phyloP scores from a whole-genome alignment of 495 filamentous ascomycete species.

The Penicillium desertorum region DNA sequence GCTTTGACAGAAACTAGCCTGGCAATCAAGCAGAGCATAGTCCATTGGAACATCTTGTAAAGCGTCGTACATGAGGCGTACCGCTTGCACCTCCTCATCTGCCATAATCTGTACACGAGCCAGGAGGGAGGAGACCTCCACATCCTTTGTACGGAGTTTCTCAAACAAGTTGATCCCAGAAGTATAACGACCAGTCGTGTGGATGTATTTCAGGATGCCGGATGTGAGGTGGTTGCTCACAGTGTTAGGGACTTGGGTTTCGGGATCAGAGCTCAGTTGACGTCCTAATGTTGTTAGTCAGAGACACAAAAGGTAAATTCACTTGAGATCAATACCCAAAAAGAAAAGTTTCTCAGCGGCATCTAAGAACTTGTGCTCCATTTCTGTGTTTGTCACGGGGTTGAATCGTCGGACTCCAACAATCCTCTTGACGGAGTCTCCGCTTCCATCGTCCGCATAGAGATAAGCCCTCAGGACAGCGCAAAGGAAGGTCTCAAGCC shows the following conservation, averaged over 20 bases:
- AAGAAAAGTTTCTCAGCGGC: slow-evolving; percentile 95
- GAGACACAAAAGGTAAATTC: not conserved
- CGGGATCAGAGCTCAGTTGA: slow-evolving; percentile 93
- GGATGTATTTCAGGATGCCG: slow-evolving; percentile 93
- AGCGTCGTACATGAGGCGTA: slow-evolving; percentile 82
- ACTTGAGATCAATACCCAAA: slow-evolving; percentile 57
- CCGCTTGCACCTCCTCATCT: slow-evolving; percentile 93
- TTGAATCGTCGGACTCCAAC: slow-evolving; percentile 94
- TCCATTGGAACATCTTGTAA: slow-evolving; percentile 93
- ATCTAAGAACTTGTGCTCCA: slow-evolving; percentile 93
- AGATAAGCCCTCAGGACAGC: slow-evolving; percentile 89
- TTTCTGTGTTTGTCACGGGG: slow-evolving; percentile 93
- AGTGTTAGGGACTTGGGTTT: slow-evolving; percentile 94
- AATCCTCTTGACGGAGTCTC: slow-evolving; percentile 89
- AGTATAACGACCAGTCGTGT: slow-evolving; percentile 90
- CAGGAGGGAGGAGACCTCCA: slow-evolving; percentile 90
- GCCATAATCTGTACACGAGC: slow-evolving; percentile 86
- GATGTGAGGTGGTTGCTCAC: slow-evolving; percentile 94
- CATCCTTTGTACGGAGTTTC: slow-evolving; percentile 85
- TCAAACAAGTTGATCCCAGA: slow-evolving; percentile 98
- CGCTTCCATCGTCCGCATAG: slow-evolving; percentile 91
- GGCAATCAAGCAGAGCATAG: slow-evolving; percentile 88
- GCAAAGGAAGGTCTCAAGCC: slow-evolving; percentile 97
- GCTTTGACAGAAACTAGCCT: slow-evolving; percentile 86
- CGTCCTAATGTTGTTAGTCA: slow-evolving; percentile 60